phyloP scores from a whole-genome alignment of 139 green algal genomes.

The Auxenochlorella pyrenoidosa region DNA sequence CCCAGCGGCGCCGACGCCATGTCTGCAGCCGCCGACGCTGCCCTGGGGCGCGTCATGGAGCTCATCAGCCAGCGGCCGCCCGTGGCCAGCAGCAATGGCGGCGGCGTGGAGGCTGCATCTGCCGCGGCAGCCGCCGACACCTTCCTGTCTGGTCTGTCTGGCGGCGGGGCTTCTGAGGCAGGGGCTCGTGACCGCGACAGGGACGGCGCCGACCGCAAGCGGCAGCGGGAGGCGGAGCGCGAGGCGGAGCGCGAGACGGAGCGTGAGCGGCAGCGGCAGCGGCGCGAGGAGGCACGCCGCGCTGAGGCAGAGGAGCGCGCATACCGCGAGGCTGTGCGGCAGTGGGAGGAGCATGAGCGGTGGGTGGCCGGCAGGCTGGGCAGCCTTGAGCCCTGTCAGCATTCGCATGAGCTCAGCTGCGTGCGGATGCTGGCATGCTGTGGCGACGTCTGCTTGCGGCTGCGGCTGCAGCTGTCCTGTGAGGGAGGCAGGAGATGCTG shows the following conservation, averaged over 20 bases:
- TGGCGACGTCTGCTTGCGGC: too few relatives aligned
- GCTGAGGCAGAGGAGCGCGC: conserved; percentile 54
- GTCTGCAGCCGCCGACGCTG: conserved; percentile 48
- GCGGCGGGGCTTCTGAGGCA: not conserved
- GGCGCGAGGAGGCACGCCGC: conserved; percentile 35
- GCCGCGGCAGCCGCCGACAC: conserved; percentile 50
- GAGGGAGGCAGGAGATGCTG: too few relatives aligned
- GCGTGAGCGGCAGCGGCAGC: conserved; percentile 59
- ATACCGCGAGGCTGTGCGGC: conserved; percentile 56
- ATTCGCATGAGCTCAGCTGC: too few relatives aligned
- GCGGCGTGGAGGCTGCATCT: conserved; percentile 21
- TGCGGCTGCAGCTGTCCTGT: too few relatives aligned
- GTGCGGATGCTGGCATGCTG: too few relatives aligned
- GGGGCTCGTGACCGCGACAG: not conserved
- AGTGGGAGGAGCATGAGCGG: conserved; percentile 69
- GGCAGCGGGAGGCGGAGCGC: conserved; percentile 1
- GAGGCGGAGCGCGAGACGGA: conserved; percentile 45
- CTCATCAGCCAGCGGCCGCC: conserved; percentile 61
- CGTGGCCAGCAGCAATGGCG: not conserved
- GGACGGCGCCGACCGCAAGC: conserved; percentile 10
- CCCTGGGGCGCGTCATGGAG: conserved; percentile 66
- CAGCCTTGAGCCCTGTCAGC: too few relatives aligned
- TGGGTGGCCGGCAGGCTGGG: not conserved
- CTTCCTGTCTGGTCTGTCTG: conserved; percentile 53
- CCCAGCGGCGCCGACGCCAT: conserved; percentile 11